Conservation (phyloP, 2,329 filamentous ascomycete genomes). For the Pyricularia sp. region DNA sequence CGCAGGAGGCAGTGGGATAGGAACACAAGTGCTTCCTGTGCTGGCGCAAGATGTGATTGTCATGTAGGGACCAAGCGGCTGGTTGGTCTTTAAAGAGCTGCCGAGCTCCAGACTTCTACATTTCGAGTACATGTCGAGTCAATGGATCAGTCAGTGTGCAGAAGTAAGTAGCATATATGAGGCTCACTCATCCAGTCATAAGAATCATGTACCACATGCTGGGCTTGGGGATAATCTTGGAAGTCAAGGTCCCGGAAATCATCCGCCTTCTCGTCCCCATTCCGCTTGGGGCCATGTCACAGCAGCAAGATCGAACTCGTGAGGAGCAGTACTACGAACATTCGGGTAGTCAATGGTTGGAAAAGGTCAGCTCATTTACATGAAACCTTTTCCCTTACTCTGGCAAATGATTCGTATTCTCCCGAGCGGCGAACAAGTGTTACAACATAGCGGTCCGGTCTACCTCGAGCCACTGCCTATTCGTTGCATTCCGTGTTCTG, state of each 20-base stretch:
- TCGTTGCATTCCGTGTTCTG: not conserved
- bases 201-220: not conserved
- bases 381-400: not conserved
- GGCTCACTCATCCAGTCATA: not conserved
- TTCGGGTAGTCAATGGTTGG: not conserved
- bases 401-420: not conserved
- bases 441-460: not conserved
- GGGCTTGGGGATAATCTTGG: not conserved
- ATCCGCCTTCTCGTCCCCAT: not conserved
- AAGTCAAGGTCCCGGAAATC: not conserved
- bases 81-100: not conserved
- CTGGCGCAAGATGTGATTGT: not conserved
- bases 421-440: not conserved
- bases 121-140: not conserved
- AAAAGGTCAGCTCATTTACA: not conserved
- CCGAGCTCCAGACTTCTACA: not conserved
- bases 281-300: not conserved
- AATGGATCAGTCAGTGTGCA: not conserved
- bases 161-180: not conserved
- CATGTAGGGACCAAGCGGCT: not conserved
- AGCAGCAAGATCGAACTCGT: not conserved
- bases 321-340: not conserved
- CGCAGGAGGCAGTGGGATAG: not conserved
- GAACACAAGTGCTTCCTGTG: not conserved
- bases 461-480: not conserved